phyloP scores from a whole-genome alignment of 495 filamentous ascomycete genomes.

The Penicillium cosmopolitanum region DNA sequence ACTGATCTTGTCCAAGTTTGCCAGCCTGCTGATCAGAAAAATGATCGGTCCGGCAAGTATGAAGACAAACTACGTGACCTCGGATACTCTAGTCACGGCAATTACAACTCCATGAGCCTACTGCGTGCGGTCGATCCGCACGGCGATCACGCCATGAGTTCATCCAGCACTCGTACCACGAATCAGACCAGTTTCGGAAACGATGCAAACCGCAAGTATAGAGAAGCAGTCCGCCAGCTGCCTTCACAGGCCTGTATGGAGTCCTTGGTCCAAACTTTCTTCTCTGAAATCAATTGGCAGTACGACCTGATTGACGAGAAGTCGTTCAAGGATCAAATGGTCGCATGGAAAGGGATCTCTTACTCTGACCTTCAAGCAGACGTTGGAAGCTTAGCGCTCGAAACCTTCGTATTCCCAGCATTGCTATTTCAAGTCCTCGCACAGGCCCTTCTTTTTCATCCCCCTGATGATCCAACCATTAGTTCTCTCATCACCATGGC shows the following conservation, averaged over 20 bases:
- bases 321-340: constrained; percentile 51
- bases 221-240: constrained; percentile 53
- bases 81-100: constrained; percentile 19
- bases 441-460: constrained; percentile 56
- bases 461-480: constrained; percentile 48
- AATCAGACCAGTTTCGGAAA: constrained; percentile 7
- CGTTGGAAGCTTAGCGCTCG: constrained; percentile 11
- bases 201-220: constrained; percentile 43
- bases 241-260: constrained; percentile 57
- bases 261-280: constrained; percentile 57
- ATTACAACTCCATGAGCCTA: constrained; percentile 18
- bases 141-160: background rate
- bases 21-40: constrained; percentile 1
- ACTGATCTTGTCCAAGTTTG: background rate
- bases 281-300: constrained; percentile 61
- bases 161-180: background rate
- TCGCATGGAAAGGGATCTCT: constrained; percentile 45
- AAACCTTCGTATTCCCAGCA: constrained; percentile 49
- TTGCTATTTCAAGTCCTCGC: constrained; percentile 61
- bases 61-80: constrained; percentile 17
- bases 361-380: constrained; percentile 20
- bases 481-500: constrained; percentile 59
- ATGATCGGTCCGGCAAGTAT: constrained; percentile 8
- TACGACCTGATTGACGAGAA: constrained; percentile 59
- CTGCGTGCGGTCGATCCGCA: constrained; percentile 13